These are phyloP conservation scores for Cyclocybe aegerita DNA, from an alignment of 768 basidiomycete species.

Conservation along the genomic window DNA sequence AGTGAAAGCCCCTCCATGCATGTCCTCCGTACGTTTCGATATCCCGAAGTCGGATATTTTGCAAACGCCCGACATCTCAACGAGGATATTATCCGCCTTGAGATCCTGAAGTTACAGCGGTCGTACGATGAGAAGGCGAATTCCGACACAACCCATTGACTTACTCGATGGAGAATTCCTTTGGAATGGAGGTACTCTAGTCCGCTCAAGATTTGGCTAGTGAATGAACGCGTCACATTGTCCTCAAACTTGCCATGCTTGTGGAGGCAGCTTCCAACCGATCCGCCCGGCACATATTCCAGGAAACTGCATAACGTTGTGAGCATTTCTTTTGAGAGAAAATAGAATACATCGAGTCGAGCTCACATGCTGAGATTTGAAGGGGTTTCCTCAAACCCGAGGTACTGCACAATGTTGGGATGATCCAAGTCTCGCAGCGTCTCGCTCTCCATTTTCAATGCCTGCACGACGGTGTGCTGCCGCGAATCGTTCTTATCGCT, in stretches of 20 bases:
- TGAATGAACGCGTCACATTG: constrained; percentile 90
- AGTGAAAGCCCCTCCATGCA: constrained; percentile 80
- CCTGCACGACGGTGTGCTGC: constrained; percentile 84
- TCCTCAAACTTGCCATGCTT: constrained; percentile 94
- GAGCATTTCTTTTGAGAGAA: neutral
- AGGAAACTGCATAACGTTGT: constrained; percentile 65
- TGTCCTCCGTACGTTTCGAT: constrained; percentile 91
- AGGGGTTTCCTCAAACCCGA: constrained; percentile 91
- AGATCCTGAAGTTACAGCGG: constrained; percentile 60
- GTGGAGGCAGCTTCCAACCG: constrained; percentile 85
- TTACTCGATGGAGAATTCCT: constrained; percentile 89
- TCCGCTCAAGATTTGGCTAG: constrained; percentile 86
- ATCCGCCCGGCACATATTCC: constrained; percentile 98
- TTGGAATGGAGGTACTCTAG: constrained; percentile 91
- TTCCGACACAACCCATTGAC: constrained; percentile 14
- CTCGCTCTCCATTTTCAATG: constrained; percentile 93
- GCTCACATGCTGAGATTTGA: constrained; percentile 88
- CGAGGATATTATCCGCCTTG: constrained; percentile 97
- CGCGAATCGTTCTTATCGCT: constrained; percentile 90
- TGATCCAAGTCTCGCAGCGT: constrained; percentile 96
- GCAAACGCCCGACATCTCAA: constrained; percentile 88
- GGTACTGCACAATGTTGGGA: constrained; percentile 95
- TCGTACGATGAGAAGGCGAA: neutral
- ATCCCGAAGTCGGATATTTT: constrained; percentile 99
- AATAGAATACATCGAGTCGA: constrained; percentile 12